A percentile compares a stretch with the other conserved stretches of the same genome.
Evolutionary conservation across 345 rosid genomes (phyloP).

Genomic region (Pseudoturritis turrita): DNA sequence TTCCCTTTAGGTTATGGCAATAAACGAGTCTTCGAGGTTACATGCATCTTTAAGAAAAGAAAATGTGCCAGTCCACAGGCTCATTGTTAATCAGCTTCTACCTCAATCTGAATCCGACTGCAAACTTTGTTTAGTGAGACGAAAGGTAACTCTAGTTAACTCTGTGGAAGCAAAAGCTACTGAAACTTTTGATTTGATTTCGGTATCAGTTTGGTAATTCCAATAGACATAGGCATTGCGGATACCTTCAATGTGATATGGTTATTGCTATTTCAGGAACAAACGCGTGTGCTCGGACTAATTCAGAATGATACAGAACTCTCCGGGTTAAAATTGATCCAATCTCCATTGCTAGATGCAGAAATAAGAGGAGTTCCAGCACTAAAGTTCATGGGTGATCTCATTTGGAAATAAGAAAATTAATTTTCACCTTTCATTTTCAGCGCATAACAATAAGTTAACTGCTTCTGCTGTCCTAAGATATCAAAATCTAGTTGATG

Average conservation of each 20-base stretch:
- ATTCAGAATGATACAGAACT: constrained; percentile 52
- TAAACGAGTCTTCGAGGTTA: constrained; percentile 72
- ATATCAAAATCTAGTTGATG: constrained; percentile 3
- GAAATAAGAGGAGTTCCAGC: constrained; percentile 85
- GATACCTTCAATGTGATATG: constrained; percentile 3
- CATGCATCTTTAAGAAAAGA: constrained; percentile 62
- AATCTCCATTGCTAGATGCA: constrained; percentile 58
- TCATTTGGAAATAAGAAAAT: constrained; percentile 48
- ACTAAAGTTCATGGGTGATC: constrained; percentile 70
- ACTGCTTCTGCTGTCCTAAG: neutral
- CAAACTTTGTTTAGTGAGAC: constrained; percentile 61
- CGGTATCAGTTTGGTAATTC: constrained; percentile 7
- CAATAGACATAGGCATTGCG: neutral
- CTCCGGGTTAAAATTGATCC: constrained; percentile 42
- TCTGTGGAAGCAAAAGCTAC: constrained; percentile 9
- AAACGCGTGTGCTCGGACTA: constrained; percentile 48
- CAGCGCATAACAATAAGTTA: neutral
- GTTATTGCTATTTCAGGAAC: constrained; percentile 50
- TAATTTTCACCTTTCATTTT: neutral
- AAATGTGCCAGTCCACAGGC: constrained; percentile 57
- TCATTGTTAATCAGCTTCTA: constrained; percentile 65
- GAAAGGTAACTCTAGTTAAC: constrained; percentile 45
- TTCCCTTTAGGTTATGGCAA: constrained; percentile 58
- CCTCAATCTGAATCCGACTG: constrained; percentile 58
- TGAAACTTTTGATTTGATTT: neutral